A percentile compares a stretch with the other conserved stretches of the same genome.
phyloP scores from a whole-genome alignment of 257 asterid genomes.

The Parsonsia alboflavescens region DNA sequence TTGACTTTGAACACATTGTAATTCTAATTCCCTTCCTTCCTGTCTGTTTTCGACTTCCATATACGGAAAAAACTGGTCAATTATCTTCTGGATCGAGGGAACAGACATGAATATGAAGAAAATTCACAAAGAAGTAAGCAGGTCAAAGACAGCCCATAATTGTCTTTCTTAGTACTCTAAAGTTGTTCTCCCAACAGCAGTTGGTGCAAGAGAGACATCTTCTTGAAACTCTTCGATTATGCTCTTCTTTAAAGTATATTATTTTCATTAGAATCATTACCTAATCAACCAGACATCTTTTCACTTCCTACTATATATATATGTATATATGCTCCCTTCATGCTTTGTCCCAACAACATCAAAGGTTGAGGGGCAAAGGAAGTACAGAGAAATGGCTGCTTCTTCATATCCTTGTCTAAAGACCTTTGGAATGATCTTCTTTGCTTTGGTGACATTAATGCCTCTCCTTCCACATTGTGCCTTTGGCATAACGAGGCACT shows the following conservation, averaged over 20 bases:
- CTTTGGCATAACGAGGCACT: slow-evolving; percentile 30
- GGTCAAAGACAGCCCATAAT: neutral
- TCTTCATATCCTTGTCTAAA: slow-evolving; percentile 2
- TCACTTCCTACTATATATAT: slow-evolving; percentile 16
- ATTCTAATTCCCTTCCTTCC: too few relatives aligned
- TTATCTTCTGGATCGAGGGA: neutral
- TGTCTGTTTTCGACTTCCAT: too few relatives aligned
- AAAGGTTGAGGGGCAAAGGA: neutral
- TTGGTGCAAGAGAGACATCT: slow-evolving; percentile 17
- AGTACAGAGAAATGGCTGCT: slow-evolving; percentile 22
- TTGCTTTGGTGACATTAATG: slow-evolving; percentile 14
- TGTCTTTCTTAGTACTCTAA: slow-evolving; percentile 34
- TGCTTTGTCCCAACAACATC: slow-evolving; percentile 13
- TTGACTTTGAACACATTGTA: neutral
- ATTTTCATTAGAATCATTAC: slow-evolving; percentile 22
- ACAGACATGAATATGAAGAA: slow-evolving; percentile 25
- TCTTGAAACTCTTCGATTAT: neutral
- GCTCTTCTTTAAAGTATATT: slow-evolving; percentile 3
- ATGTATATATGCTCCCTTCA: slow-evolving; percentile 15
- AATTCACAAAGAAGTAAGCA: slow-evolving; percentile 21
- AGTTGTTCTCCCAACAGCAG: slow-evolving; percentile 26
- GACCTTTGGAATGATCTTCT: neutral
- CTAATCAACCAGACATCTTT: slow-evolving; percentile 18
- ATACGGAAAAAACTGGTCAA: too few relatives aligned
- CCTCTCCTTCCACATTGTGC: slow-evolving; percentile 22